Base-by-base conservation (phyloP, 2,329 filamentous ascomycete species). In the Teratosphaeria epicoccoides region DNA sequence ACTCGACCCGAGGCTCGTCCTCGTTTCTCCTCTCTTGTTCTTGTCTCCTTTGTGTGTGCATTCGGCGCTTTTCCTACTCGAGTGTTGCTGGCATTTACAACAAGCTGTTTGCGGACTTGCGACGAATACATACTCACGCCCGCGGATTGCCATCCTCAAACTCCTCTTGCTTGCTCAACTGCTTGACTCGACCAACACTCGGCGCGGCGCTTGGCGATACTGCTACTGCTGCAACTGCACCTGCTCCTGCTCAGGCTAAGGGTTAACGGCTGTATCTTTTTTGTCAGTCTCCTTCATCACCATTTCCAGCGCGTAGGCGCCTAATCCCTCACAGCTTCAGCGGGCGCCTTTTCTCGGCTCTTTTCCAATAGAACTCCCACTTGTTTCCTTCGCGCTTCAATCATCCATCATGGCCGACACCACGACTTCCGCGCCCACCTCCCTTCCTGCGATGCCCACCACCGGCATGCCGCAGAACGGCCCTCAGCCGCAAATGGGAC, bases 391-490 rank as follows among this genome's bases (percentile, higher is more conserved):
- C 64, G 59, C 66, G 66, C 64, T 68, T 63, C 59, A 67, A 56
- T 65, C 66, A 62, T 63, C 64, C 62, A 66, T 65, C 68, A 95
- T 95, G 89, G 83, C 88, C 73, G 88, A 95, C 68, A 73, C 82
- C 61, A 70, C 83, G 57, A 73, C 77, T 62, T 71, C 80, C 61
- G 74, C 80, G 55, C 80, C 80, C 60, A 74, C 80, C 56, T 81
- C 85, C 70, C 81, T 89, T 61, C 83, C 86, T 49, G 80, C 81
- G 56, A 82, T 83, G 57, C 80, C 84, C 69, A 73, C 79, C 55
- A 80, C 84, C 62, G 76, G 81, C 61, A 84, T 82, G 65, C 83
- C 84, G 59, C 83, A 90, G 70, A 86, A 88, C 66, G 82, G 81
- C 66, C 78, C 79, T 61, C 85, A 88, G 72, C 71, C 78, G 60